Base-by-base conservation (phyloP, 2,329 filamentous ascomycete species). In the Ploettnerulaceae sp. region DNA sequence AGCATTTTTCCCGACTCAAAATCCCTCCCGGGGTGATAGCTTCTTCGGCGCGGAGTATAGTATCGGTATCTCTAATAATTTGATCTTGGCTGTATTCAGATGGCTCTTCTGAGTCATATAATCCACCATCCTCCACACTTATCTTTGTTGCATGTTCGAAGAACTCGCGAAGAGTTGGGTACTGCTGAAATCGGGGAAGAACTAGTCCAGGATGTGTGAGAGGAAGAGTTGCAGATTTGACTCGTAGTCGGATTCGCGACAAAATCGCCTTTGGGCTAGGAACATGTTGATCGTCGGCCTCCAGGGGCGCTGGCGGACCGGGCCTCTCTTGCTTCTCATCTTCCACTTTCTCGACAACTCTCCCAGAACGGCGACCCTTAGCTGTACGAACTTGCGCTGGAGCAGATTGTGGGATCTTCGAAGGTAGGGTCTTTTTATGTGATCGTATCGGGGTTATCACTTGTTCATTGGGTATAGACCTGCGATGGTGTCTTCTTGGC, bases 11-110 rank as follows among this genome's bases (percentile, higher is more conserved):
- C 44, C 75, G 70, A 40, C 84, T 89, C 21, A 96, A 72, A 3
- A 89, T 64, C 2, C 89, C 88, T 12, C 89, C 90, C 4, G 82
- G 78, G 58, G 86, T 74, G 3, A 81, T 80, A 53, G 89, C 90
- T 37, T 81, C 70, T 55, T 89, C 79, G 21, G 95, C 80, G 24
- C 79, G 78, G 47, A 80, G 56, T 14, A 93, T 77, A n/a, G 81
- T 68, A 12, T 69, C 68, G 1, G 88, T 89, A 66, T 96, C 89
- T 43, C 76, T 74, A 34, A 69, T 63, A 2, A 83, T 82, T 60
- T 78, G 73, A 43, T 84, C 79, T 8, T 80, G 71, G 1, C 81
- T 83, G 55, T 77, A 77, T 12, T 66, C 63, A 1, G 72, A 71
- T 0, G 72, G 76, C 67, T 82, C 76, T 45, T 84, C 78, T 2